Base-by-base conservation (phyloP, 441 rosid genomes). In the Flueggea neowawraea region DNA sequence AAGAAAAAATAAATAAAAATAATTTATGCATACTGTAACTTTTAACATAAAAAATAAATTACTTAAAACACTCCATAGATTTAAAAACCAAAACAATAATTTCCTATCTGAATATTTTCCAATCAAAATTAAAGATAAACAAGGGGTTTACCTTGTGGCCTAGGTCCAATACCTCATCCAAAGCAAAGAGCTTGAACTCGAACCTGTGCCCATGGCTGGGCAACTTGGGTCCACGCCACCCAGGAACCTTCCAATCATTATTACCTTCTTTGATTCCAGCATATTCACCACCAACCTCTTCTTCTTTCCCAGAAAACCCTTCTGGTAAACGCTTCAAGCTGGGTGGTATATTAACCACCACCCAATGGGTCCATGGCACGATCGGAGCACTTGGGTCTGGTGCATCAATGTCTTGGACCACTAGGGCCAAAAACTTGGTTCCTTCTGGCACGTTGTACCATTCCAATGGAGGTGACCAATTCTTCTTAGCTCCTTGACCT, bases 321-420 rank as follows among this genome's bases (percentile, higher is more conserved):
- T 86, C 94, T 0, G 94, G 87, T 0, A 90, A 53, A 15, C 93
- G 82, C 71, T 88, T 84, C 68, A 88, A 9, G 10, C 60, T 63
- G 2, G 91, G 84, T 0, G 91, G 90, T 36, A 90, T 86, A 55
- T 88, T 84, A 4, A 70, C 77, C 14, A 83, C 91, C 12, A 88
- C 91, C 97, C 97, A 90, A 9, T 70, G 52, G 3, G 90, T 84
- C 95, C 95, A 91, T 0, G 91, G 96, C 66, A 86, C 88, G 16
- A 82, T 69, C 3, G 96, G 96, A 10, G 78, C 83, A 33, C 69
- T 68, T 0, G 94, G 96, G 72, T 90, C 91, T 0, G 97, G 86
- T 1, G 87, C 91, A 62, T 83, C 96, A 0, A 86, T 77, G 78
- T 84, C 96, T 64, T 86, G 86, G 78, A 91, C 90, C 73, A 88